A percentile compares a stretch with the other conserved stretches of the same genome.
These are phyloP conservation scores for Lentinula sp. DNA, from an alignment of 768 basidiomycete species.

Conservation along the genomic window DNA sequence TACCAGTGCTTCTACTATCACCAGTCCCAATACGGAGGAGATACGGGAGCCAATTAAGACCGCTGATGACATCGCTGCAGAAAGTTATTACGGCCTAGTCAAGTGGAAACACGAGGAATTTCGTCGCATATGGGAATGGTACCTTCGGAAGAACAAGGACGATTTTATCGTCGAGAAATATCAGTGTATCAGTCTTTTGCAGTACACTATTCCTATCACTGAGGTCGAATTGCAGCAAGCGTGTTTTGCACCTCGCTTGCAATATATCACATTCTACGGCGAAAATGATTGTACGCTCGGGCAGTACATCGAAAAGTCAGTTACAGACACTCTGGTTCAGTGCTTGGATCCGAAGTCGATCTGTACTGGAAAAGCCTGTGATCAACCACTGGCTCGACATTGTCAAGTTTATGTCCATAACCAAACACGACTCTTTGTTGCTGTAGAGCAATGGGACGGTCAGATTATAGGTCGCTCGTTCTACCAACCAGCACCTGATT, in stretches of 20 bases:
- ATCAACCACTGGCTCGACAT: slow-evolving; percentile 75
- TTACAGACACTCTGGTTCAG: slow-evolving; percentile 60
- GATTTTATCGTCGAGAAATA: slow-evolving; percentile 91
- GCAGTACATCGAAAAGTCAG: slow-evolving; percentile 83
- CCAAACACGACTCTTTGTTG: slow-evolving; percentile 73
- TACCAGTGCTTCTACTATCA: slow-evolving; percentile 19
- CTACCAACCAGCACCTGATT: slow-evolving; percentile 56
- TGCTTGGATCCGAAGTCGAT: slow-evolving; percentile 70
- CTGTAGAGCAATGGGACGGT: slow-evolving; percentile 85
- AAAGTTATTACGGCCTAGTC: slow-evolving; percentile 64
- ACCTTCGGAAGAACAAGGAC: slow-evolving; percentile 77
- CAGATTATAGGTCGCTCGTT: slow-evolving; percentile 57
- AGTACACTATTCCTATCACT: slow-evolving; percentile 71
- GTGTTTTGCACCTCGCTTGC: slow-evolving; percentile 70
- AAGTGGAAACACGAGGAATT: slow-evolving; percentile 85
- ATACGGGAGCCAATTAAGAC: slow-evolving; percentile 49
- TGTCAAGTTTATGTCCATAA: slow-evolving; percentile 91
- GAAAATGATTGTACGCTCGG: slow-evolving; percentile 91
- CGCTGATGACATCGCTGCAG: slow-evolving; percentile 61
- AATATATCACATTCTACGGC: slow-evolving; percentile 84
- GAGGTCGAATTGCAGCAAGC: slow-evolving; percentile 64
- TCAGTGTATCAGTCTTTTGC: slow-evolving; percentile 79
- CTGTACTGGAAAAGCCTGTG: slow-evolving; percentile 82
- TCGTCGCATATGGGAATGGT: slow-evolving; percentile 93
- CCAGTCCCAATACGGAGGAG: slow-evolving; percentile 24